Conservation (phyloP, 106 monocot species). For the Amphibolis antarctica region DNA sequence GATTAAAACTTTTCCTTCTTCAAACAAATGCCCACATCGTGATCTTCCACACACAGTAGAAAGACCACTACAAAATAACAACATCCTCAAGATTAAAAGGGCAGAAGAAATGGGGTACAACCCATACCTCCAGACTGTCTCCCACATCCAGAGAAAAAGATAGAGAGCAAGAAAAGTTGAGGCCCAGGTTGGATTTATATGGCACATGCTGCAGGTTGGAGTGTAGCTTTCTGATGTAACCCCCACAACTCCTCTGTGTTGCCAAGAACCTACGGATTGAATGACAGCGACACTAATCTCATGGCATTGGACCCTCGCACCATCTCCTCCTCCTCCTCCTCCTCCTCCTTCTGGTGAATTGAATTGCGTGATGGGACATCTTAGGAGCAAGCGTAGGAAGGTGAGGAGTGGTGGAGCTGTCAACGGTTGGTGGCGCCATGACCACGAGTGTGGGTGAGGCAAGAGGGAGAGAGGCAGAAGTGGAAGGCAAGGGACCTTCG, state of each 20-base stretch:
- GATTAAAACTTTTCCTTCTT: too few relatives aligned
- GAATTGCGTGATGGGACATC: conserved; percentile 1
- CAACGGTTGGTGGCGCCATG: not conserved
- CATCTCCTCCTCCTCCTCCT: not conserved
- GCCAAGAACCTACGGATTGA: not conserved
- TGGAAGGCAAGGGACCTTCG: too few relatives aligned
- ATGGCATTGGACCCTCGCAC: too few relatives aligned
- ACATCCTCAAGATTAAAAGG: not conserved
- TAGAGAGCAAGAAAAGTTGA: too few relatives aligned
- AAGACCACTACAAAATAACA: too few relatives aligned
- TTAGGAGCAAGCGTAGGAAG: conserved; percentile 2
- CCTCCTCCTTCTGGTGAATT: too few relatives aligned
- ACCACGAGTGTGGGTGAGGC: not conserved
- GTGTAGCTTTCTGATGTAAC: not conserved
- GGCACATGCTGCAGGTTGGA: not conserved
- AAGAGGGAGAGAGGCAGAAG: not conserved
- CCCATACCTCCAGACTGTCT: too few relatives aligned
- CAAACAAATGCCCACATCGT: too few relatives aligned
- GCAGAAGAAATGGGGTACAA: not conserved
- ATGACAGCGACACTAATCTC: too few relatives aligned
- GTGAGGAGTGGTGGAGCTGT: not conserved
- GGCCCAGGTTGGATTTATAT: not conserved
- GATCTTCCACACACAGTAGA: too few relatives aligned
- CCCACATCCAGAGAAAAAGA: too few relatives aligned
- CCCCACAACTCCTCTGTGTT: not conserved